A percentile compares a stretch with the other conserved stretches of the same genome.
Evolutionary conservation across 148 eudicot genomes (phyloP).

Genomic region (Chenopodium formosanum): DNA sequence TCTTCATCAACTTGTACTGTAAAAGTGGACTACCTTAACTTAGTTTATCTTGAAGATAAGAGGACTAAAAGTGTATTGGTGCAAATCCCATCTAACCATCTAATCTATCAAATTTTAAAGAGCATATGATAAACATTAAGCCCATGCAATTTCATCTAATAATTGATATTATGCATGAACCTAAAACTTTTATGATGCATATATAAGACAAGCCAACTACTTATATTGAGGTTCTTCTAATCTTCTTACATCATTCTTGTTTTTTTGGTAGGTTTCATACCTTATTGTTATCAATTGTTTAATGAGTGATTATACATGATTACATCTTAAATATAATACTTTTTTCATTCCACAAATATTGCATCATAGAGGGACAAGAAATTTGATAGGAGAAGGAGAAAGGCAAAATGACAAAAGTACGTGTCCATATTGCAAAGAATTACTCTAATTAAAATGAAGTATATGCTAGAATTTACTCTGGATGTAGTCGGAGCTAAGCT

Average conservation of each 20-base stretch:
- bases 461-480: no score
- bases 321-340: no score
- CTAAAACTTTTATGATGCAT: slow-evolving; percentile 12
- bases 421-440: no score
- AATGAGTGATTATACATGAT: no score
- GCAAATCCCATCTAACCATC: slow-evolving; percentile 2
- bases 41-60: slow-evolving; percentile 22
- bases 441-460: no score
- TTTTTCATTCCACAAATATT: no score
- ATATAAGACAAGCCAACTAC: slow-evolving; percentile 5
- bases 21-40: not conserved
- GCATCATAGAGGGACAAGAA: no score
- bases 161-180: not conserved
- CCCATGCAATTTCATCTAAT: not conserved
- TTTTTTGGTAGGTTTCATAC: not conserved
- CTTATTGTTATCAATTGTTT: not conserved
- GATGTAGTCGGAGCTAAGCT: no score
- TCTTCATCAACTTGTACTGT: not conserved
- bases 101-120: not conserved
- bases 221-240: not conserved
- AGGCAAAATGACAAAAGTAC: no score
- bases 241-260: slow-evolving; percentile 17
- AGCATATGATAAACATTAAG: not conserved
- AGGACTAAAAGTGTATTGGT: not conserved
- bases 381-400: no score